These are phyloP conservation scores for Cercospora canescens DNA, from an alignment of 2,329 filamentous ascomycete genomes.

Conservation along the genomic window DNA sequence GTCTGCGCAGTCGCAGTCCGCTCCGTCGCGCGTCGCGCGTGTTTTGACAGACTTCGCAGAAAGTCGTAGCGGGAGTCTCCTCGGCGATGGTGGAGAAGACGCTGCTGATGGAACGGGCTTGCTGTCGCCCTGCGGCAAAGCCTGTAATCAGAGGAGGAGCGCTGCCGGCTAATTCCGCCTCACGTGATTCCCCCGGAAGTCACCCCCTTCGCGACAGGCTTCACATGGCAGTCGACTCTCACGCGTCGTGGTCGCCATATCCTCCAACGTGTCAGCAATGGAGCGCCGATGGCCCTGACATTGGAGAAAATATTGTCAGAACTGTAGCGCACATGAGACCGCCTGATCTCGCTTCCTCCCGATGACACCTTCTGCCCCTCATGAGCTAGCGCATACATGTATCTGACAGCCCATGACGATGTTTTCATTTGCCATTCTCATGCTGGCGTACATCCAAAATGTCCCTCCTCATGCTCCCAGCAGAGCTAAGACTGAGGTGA, in stretches of 20 bases:
- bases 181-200: not conserved
- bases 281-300: not conserved
- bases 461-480: constrained; percentile 20
- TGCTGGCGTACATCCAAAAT: constrained; percentile 5
- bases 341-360: not conserved
- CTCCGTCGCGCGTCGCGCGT: constrained; percentile 10
- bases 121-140: constrained; percentile 5
- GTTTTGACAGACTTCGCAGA: constrained; percentile 7
- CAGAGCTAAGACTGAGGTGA: constrained; percentile 22
- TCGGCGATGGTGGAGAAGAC: constrained; percentile 15
- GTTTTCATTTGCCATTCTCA: not conserved
- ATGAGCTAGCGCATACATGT: not conserved
- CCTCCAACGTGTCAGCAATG: not conserved
- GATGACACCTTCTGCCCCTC: constrained; percentile 4
- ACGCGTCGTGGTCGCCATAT: not conserved
- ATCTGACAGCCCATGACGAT: not conserved
- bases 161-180: not conserved
- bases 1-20: constrained; percentile 3
- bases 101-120: constrained; percentile 7
- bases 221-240: not conserved
- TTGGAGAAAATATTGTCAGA: not conserved
- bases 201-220: not conserved
- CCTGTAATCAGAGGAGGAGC: not conserved
- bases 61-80: constrained; percentile 11
- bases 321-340: not conserved